Percentiles rank a stretch among this genome's conserved stretches.
phyloP scores from a whole-genome alignment of 345 rosid species.

The Murraya paniculata region DNA sequence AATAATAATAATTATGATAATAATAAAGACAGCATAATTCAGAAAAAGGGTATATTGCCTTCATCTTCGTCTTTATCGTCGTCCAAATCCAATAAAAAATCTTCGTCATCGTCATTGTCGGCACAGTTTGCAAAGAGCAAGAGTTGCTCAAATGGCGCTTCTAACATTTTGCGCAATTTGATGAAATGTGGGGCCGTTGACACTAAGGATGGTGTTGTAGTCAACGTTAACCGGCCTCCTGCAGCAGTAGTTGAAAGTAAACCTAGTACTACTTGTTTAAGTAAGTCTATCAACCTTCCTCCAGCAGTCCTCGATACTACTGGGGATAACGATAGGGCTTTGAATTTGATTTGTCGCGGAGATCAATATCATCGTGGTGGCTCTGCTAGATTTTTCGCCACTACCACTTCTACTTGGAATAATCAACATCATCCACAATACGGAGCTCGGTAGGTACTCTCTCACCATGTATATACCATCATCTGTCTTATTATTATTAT shows the following conservation, averaged over 20 bases:
- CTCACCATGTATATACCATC: too few relatives aligned
- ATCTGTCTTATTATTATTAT: not conserved
- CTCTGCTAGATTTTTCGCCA: constrained; percentile 23
- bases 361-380: constrained; percentile 19
- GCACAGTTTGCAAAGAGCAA: constrained; percentile 30
- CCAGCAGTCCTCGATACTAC: not conserved
- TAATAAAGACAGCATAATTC: constrained; percentile 1
- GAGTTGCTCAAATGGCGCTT: constrained; percentile 38
- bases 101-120: constrained; percentile 24
- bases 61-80: constrained; percentile 29
- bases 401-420: constrained; percentile 32
- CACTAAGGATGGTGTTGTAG: constrained; percentile 46
- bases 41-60: not conserved
- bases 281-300: not conserved
- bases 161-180: constrained; percentile 43
- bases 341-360: constrained; percentile 4
- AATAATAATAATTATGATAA: not conserved
- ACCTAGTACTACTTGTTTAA: not conserved
- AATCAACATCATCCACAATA: constrained; percentile 36
- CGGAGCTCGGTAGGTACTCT: constrained; percentile 29
- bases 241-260: too few relatives aligned
- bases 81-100: not conserved
- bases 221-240: constrained; percentile 17
- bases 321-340: not conserved
- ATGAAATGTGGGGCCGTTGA: constrained; percentile 51